Conservation (phyloP, 2,329 filamentous ascomycete species). For the Fusarium solani-melongenae region DNA sequence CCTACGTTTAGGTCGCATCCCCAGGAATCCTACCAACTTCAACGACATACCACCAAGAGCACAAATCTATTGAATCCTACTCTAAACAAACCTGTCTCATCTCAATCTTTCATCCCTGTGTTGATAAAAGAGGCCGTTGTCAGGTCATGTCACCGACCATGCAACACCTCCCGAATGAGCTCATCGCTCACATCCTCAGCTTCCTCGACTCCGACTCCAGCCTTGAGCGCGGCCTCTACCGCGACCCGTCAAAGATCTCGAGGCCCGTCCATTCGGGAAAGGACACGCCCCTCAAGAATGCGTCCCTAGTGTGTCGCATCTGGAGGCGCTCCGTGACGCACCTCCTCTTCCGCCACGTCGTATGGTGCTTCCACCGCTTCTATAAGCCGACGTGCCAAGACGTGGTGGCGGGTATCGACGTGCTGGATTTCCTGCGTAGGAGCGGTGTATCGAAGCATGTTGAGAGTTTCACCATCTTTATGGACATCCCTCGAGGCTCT, state of each 20-base stretch:
- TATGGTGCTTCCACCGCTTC: conserved; percentile 53
- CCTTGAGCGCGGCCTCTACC: conserved; percentile 59
- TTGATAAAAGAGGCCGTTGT: not conserved
- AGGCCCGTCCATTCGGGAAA: conserved; percentile 24
- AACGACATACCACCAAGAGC: not conserved
- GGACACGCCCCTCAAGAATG: conserved; percentile 62
- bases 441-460: conserved; percentile 54
- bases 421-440: conserved; percentile 53
- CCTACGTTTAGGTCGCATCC: not conserved
- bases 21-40: not conserved
- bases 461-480: conserved; percentile 54
- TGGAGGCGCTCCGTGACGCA: conserved; percentile 66
- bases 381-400: conserved; percentile 39
- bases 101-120: not conserved
- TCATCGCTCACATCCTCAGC: conserved; percentile 67
- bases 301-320: conserved; percentile 63
- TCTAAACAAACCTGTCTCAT: not conserved
- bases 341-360: conserved; percentile 66
- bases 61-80: not conserved
- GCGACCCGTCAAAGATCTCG: conserved; percentile 57
- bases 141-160: conserved; percentile 23
- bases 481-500: conserved; percentile 44
- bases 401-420: conserved; percentile 46
- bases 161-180: conserved; percentile 67
- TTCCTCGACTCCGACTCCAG: conserved; percentile 62